Conservation (phyloP, 306 rosid species). For the Quercus robur region DNA sequence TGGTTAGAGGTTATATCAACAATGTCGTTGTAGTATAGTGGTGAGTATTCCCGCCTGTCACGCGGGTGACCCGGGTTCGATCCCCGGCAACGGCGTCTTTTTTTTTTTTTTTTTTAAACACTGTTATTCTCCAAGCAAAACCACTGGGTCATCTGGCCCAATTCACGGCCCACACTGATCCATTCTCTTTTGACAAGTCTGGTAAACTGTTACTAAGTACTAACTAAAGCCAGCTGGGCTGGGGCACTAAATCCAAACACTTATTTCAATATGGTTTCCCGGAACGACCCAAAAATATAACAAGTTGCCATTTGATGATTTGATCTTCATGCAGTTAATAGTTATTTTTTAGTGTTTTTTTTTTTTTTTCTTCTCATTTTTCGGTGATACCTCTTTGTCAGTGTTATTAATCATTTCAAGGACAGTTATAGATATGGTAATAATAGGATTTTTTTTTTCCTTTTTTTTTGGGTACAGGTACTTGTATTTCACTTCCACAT, state of each 20-base stretch:
- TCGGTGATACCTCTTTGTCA: background rate
- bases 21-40: slow-evolving; percentile 71
- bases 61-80: slow-evolving; percentile 73
- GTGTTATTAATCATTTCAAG: background rate
- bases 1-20: accelerated
- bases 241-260: too few relatives aligned
- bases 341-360: too few relatives aligned
- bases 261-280: too few relatives aligned
- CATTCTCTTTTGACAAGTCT: background rate
- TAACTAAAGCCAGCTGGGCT: too few relatives aligned
- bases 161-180: background rate
- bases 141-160: background rate
- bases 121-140: background rate
- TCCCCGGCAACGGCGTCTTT: slow-evolving; percentile 53
- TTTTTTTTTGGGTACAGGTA: too few relatives aligned
- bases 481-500: background rate
- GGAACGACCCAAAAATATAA: too few relatives aligned
- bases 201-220: too few relatives aligned
- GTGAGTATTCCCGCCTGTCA: slow-evolving; percentile 65
- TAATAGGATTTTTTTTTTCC: too few relatives aligned
- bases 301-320: too few relatives aligned
- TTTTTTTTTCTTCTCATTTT: too few relatives aligned
- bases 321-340: too few relatives aligned
- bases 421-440: too few relatives aligned
- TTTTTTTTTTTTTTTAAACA: accelerated